Conservation (phyloP, 2,329 filamentous ascomycete species). For the Fusarium kyushuense region DNA sequence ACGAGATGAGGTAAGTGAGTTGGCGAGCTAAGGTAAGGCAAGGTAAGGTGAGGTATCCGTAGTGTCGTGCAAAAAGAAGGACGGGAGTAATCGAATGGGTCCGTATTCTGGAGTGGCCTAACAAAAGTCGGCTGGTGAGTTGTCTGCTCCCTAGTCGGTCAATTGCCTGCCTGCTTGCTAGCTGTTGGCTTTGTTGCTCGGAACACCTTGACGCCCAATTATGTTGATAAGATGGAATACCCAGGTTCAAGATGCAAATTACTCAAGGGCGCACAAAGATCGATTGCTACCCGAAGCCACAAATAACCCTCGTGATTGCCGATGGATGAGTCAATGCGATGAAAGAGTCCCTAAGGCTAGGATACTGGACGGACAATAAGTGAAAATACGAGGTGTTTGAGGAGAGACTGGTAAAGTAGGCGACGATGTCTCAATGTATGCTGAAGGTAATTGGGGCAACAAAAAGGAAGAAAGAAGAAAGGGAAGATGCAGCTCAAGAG, state of each 20-base stretch:
- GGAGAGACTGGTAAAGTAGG: background rate
- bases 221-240: constrained; percentile 17
- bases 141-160: constrained; percentile 40
- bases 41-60: constrained; percentile 10
- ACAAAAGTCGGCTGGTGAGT: constrained; percentile 29
- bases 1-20: constrained; percentile 26
- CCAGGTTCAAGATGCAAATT: constrained; percentile 25
- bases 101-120: constrained; percentile 28
- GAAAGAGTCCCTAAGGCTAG: constrained; percentile 1
- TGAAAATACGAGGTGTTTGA: constrained; percentile 14
- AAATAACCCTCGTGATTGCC: constrained; percentile 19
- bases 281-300: constrained; percentile 27
- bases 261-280: constrained; percentile 26
- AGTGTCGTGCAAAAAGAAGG: constrained; percentile 24
- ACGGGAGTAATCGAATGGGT: constrained; percentile 15
- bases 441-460: constrained; percentile 32
- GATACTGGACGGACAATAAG: background rate
- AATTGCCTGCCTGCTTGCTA: constrained; percentile 18
- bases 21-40: constrained; percentile 25
- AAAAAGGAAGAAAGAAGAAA: constrained; percentile 24
- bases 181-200: constrained; percentile 27
- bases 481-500: constrained; percentile 29
- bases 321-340: constrained; percentile 18
- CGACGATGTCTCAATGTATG: constrained; percentile 7
- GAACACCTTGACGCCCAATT: constrained; percentile 37